Evolutionary conservation across 306 rosid species (phyloP), one percentile per base, ranked within the genome.

Genomic region (Oxytropis ochrocephala): DNA sequence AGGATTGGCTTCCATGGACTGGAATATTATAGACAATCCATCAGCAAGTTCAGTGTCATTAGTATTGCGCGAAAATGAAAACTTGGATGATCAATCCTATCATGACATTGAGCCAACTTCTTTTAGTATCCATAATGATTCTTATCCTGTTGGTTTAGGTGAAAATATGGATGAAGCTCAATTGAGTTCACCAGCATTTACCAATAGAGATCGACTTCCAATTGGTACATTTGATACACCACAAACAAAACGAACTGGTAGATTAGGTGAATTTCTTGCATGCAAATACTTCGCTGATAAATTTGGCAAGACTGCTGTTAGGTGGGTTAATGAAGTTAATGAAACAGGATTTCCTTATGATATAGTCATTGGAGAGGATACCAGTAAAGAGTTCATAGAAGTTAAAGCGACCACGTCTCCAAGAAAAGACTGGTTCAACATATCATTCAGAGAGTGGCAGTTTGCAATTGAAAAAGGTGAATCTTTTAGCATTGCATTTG

Each of bases 311-410:
- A 33, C 72, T 30, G 63, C 83, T 18, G 94, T 87, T 41, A 78
- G 64, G 57, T 93, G 97, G 98, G 90, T 93, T 16, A 93, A 93
- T 67, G 84, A 88, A 83, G 61, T 59, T 10, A 59, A 55, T 11
- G 98, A 90, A 70, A 80, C 97, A 0, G 96, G 98, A 44, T 70
- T 83, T 36, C 98, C 96, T 12, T 93, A 82, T 48, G 98, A 90
- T 78, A 30, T 93, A 33, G 72, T 86, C 29, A 49, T 84, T 7
- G 85, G 77, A 53, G 84, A 75, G 30, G 85, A 72, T 71, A 72
- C 53, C 72, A 64, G 43, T 13, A 19, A 0, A 67, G 90, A 88
- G 79, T 90, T 64, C 75, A 72, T 93, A 48, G 98, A 93, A 86
- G 98, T 93, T 47, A 93, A 93, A 72, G 80, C 98, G 60, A 90